A percentile compares a stretch with the other conserved stretches of the same genome.
Evolutionary conservation across 352 stramenopile genomes (phyloP).

Genomic region (Bremia lactucae): DNA sequence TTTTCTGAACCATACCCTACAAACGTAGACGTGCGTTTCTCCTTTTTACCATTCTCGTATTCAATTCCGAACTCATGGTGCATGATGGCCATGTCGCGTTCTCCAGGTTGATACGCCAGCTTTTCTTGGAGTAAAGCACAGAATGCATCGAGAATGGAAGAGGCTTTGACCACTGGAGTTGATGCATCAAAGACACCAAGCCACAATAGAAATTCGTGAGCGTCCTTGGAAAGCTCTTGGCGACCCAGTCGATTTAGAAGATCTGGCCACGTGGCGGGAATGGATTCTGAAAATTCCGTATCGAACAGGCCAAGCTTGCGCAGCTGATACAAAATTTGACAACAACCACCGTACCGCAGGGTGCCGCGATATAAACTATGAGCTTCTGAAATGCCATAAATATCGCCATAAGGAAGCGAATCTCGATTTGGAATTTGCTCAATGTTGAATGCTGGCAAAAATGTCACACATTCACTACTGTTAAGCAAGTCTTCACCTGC

Average conservation of each 20-base stretch:
- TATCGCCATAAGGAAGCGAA: conserved; percentile 86
- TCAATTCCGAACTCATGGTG: conserved; percentile 85
- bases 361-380: conserved; percentile 90
- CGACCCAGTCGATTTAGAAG: conserved; percentile 47
- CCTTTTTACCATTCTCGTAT: conserved; percentile 66
- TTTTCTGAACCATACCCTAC: conserved; percentile 86
- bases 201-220: conserved; percentile 65
- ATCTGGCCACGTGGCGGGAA: conserved; percentile 69
- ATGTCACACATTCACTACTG: conserved; percentile 74
- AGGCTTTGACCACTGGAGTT: conserved; percentile 41
- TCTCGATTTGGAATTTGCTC: conserved; percentile 94
- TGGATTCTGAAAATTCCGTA: conserved; percentile 33
- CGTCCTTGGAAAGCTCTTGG: conserved; percentile 28
- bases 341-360: conserved; percentile 90
- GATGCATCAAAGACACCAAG: conserved; percentile 51
- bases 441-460: conserved; percentile 87
- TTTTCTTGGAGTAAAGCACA: conserved; percentile 83
- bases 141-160: conserved; percentile 76
- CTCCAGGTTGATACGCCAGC: conserved; percentile 78
- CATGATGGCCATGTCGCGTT: conserved; percentile 94
- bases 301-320: conserved; percentile 87
- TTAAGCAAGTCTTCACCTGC: conserved; percentile 80
- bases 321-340: conserved; percentile 84
- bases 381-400: conserved; percentile 91
- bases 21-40: conserved; percentile 86